Evolutionary conservation across 2,329 filamentous ascomycete species (phyloP).

Genomic region (Xylaria sp.): DNA sequence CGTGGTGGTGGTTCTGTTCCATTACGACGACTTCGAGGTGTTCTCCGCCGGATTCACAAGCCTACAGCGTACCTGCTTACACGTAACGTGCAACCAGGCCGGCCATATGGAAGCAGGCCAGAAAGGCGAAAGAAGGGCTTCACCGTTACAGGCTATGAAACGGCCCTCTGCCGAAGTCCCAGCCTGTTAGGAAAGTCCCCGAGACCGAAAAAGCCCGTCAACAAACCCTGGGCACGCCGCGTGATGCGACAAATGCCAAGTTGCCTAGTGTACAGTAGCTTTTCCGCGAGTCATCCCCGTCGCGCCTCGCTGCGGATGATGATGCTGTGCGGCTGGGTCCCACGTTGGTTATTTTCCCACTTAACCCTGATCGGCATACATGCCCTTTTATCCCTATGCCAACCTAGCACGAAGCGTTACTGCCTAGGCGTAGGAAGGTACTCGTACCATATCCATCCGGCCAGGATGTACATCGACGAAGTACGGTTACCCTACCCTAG

Average conservation of each 20-base stretch:
- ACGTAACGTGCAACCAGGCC: too few relatives aligned
- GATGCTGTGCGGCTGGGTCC: conserved; percentile 24
- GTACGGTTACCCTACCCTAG: background rate
- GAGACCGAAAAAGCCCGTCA: conserved; percentile 15
- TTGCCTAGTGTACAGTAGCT: background rate
- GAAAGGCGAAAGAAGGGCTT: background rate
- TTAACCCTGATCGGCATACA: conserved; percentile 26
- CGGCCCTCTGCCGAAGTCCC: background rate
- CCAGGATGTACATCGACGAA: background rate
- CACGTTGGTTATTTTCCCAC: conserved; percentile 19
- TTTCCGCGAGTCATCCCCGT: conserved; percentile 23
- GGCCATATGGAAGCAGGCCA: background rate
- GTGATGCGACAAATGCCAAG: conserved; percentile 16
- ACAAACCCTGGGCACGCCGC: conserved; percentile 11
- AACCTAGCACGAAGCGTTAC: too few relatives aligned
- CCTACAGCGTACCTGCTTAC: too few relatives aligned
- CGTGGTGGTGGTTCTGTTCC: too few relatives aligned
- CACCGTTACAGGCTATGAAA: background rate
- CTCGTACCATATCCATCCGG: background rate
- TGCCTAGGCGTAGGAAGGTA: background rate
- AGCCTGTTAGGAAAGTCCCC: background rate
- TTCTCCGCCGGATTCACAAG: too few relatives aligned
- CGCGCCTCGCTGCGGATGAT: conserved; percentile 17
- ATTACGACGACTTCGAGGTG: too few relatives aligned
- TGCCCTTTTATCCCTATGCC: conserved; percentile 14